phyloP scores from a whole-genome alignment of 2,329 filamentous ascomycete genomes.

The Penicillium sp. region DNA sequence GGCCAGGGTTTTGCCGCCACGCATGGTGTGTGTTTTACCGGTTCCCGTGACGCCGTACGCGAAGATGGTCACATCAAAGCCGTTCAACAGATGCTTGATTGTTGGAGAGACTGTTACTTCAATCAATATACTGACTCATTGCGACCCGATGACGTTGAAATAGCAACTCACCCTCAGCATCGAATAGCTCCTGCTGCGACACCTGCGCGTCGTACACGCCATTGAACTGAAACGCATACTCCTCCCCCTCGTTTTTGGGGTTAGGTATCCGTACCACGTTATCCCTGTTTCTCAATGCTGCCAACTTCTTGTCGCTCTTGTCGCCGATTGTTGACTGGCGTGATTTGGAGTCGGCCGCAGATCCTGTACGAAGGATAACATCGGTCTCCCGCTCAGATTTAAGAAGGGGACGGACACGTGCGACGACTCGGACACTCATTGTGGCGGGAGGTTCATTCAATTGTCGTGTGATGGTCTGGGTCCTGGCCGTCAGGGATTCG shows the following conservation, averaged over 20 bases:
- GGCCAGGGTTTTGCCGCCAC: conserved; percentile 79
- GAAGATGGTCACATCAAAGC: conserved; percentile 84
- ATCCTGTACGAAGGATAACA: conserved; percentile 73
- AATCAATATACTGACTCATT: conserved; percentile 17
- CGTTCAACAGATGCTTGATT: conserved; percentile 82
- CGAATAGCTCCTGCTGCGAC: conserved; percentile 83
- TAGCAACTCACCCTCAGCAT: conserved; percentile 70
- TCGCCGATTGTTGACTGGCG: conserved; percentile 25
- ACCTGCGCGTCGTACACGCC: conserved; percentile 79
- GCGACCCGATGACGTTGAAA: not conserved
- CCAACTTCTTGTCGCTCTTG: conserved; percentile 26
- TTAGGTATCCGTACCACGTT: conserved; percentile 84
- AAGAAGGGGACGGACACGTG: conserved; percentile 83
- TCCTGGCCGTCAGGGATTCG: not conserved
- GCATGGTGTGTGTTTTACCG: conserved; percentile 95
- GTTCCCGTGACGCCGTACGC: conserved; percentile 92
- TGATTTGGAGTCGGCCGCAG: conserved; percentile 29
- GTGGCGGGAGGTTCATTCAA: conserved; percentile 17
- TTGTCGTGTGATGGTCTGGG: not conserved
- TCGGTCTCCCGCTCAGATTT: conserved; percentile 84
- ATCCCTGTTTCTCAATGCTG: conserved; percentile 53
- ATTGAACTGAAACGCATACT: conserved; percentile 94
- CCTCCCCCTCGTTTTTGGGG: conserved; percentile 86
- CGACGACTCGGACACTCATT: conserved; percentile 74
- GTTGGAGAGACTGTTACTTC: conserved; percentile 71